These are phyloP conservation scores for Dictyostelium capitatum DNA, from an alignment of 78 protist species.

Conservation along the genomic window DNA sequence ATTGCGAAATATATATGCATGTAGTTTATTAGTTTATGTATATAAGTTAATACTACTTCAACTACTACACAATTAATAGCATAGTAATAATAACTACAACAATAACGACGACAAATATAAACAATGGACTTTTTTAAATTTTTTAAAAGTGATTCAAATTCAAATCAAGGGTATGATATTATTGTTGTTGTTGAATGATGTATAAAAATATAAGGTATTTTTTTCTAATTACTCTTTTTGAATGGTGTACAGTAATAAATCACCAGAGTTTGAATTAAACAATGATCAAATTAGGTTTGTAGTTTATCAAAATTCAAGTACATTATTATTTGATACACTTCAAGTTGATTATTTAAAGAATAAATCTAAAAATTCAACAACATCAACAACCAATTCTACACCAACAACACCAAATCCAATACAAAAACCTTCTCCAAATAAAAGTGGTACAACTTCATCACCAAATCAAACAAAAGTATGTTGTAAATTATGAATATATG, in stretches of 20 bases:
- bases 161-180: background rate
- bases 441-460: background rate
- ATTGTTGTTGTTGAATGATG: background rate
- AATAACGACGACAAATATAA: background rate
- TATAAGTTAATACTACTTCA: too few relatives aligned
- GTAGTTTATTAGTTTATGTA: too few relatives aligned
- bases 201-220: too few relatives aligned
- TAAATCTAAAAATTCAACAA: background rate
- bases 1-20: too few relatives aligned
- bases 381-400: background rate
- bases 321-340: conserved; percentile 60
- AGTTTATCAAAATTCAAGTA: conserved; percentile 65
- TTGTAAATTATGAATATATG: too few relatives aligned
- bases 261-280: background rate
- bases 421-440: too few relatives aligned
- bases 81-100: background rate
- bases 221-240: background rate
- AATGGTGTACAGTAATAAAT: background rate
- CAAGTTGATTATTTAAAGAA: conserved; percentile 35
- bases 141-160: conserved; percentile 18
- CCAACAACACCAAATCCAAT: background rate
- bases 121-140: conserved; percentile 52
- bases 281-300: conserved; percentile 64
- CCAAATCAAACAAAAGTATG: conserved; percentile 24
- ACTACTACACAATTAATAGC: too few relatives aligned